Base-by-base conservation (phyloP, 768 basidiomycete species). In the Candolleomyces eurysporus region DNA sequence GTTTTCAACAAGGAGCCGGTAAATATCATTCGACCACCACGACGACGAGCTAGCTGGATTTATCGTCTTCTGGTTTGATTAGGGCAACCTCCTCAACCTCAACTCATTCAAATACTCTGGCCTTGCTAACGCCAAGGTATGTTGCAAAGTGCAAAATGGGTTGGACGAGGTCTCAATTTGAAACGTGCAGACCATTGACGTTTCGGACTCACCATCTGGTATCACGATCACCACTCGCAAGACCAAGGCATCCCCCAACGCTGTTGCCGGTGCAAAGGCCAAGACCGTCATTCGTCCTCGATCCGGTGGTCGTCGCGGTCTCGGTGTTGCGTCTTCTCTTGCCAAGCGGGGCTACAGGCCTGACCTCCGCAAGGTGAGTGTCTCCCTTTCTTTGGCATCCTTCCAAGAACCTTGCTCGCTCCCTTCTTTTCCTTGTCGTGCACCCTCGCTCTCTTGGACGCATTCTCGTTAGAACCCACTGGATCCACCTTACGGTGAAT, bases 41-140 rank as follows among this genome's bases (percentile, higher is more conserved):
- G 19, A 30, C 32, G 26, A 17, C 5, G 40, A 61, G 69, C 64
- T 65, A 58, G 66, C 58, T 56, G 52, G 49, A 51, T 58, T 57
- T 16, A 42, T 21, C 13, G 26, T 26, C 26, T 26, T 63, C 30
- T 21, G 17, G 42, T n/a, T 31, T 53, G 16, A 36, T 31, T 61
- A 93, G 92, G 94, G 91, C 67, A 94, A 94, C 79, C 86, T 94
- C 74, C 80, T 83, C 62, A 94, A 91, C 80, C 68, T 93, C 66
- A 90, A 95, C 81, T 95, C 94, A n/a, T 82, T 84, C 83, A 96
- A 96, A 73, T 94, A 84, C 82, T 96, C 94, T 62, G 93, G 94
- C 61, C 79, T 96, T 62, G 86, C 90, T 70, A 95, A 96, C 82
- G 64, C 80, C 69, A 94, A 90, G 87, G 91, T 89, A 60, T 62